Conservation (phyloP, 2,329 filamentous ascomycete genomes). For the Tetracladium maxilliforme region DNA sequence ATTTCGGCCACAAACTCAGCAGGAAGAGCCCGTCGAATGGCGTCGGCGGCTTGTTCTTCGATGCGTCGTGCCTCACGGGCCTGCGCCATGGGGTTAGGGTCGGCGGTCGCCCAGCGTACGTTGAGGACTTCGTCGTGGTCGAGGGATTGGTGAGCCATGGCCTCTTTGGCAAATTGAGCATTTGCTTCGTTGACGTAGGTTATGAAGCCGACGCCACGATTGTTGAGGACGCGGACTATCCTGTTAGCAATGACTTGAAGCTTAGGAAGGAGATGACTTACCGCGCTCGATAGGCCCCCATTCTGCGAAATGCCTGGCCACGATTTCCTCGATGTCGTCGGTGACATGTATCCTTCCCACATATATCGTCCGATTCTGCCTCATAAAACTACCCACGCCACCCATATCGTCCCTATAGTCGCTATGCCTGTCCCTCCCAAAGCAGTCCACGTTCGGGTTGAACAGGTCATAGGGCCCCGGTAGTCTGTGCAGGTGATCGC, state of each 20-base stretch:
- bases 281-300: conserved; percentile 85
- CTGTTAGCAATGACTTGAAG: conserved; percentile 8
- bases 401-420: conserved; percentile 98
- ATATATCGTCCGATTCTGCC: conserved; percentile 89
- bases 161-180: conserved; percentile 81
- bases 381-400: conserved; percentile 84
- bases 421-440: conserved; percentile 80
- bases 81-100: conserved; percentile 90
- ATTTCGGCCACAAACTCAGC: conserved; percentile 87
- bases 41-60: conserved; percentile 93
- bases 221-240: conserved; percentile 65
- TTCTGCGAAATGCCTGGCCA: conserved; percentile 88
- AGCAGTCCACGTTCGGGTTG: conserved; percentile 89
- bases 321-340: conserved; percentile 94
- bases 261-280: conserved; percentile 11
- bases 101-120: conserved; percentile 91
- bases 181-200: conserved; percentile 88
- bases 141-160: conserved; percentile 87
- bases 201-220: conserved; percentile 82
- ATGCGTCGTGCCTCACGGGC: conserved; percentile 78
- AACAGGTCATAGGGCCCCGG: conserved; percentile 81
- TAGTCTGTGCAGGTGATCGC: conserved; percentile 82
- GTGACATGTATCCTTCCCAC: conserved; percentile 88
- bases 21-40: conserved; percentile 74
- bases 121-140: conserved; percentile 91